Evolutionary conservation across 345 rosid genomes (phyloP).

Genomic region (Populus simonii): DNA sequence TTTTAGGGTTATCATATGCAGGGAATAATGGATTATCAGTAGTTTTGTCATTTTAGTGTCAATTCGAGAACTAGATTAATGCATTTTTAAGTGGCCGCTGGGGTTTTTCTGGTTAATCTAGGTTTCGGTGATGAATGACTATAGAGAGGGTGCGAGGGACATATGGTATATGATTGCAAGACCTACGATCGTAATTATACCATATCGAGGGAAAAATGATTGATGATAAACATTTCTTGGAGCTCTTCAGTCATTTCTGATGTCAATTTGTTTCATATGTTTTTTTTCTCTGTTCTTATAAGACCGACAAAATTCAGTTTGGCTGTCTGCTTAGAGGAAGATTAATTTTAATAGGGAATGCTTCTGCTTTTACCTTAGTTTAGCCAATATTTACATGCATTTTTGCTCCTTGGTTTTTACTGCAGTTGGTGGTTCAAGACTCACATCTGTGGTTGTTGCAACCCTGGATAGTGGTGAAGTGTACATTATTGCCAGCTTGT

Average conservation of each 20-base stretch:
- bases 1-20: no score
- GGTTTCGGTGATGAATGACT: no score
- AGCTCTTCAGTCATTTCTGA: not conserved
- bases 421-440: constrained; percentile 57
- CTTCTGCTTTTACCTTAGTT: no score
- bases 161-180: no score
- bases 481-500: constrained; percentile 65
- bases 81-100: no score
- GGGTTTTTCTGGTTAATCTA: no score
- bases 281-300: not conserved
- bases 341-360: not conserved
- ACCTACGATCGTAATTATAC: no score
- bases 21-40: no score
- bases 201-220: no score
- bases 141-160: no score
- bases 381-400: not conserved
- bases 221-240: not conserved
- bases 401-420: constrained; percentile 5
- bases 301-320: not conserved
- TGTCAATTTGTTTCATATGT: not conserved
- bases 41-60: no score
- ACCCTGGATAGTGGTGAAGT: constrained; percentile 75
- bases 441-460: constrained; percentile 67
- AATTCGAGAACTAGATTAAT: no score
- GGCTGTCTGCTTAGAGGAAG: not conserved